Base-by-base conservation (phyloP, 352 stramenopile species). In the Phytophthora pluvialis region DNA sequence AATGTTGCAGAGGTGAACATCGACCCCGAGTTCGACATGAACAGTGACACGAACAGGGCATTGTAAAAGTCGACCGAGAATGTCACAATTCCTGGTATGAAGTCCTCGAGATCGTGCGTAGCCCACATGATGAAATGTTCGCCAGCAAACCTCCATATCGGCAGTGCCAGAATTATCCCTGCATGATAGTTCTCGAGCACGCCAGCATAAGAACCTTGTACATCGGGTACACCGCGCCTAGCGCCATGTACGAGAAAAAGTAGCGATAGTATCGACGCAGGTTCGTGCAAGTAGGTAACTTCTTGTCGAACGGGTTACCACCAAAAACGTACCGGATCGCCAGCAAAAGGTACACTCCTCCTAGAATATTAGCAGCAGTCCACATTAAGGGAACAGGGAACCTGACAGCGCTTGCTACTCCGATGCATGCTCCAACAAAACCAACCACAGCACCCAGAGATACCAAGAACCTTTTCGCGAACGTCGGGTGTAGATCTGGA, bases 1-100 rank as follows among this genome's bases (percentile, higher is more conserved):
- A 71, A 48, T 5, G 66, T 6, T 9, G 18, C 6, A 0, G 49
- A 66, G 9, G 59, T 51, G 13, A 31, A 49, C 11, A 46, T 18
- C 1, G 61, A 68, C 4, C 40, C 42, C 1, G 62, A 60, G 26
- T 49, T 59, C 12, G 53, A 70, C 16, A 75, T 67, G 33, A 61
- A 75, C 4, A 75, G 61, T 11, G 50, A 63, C 3, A 70, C 52
- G 18, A 71, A 74, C 2, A 70, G 53, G 3, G 60, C 42, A 25
- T 50, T 61, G 18, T 72, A 72, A 16, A 75, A 66, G n/a, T 75
- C 67, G 7, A 68, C 49, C 0, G 51, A 59, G 5, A 75, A n/a
- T 1, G 57, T 43, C 1, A 75, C 44, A 6, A 64, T 35, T n/a
- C 47, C 42, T 15, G 63, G 56, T 1, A 67, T 12, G n/a, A 58